Evolutionary conservation across 345 rosid species (phyloP).

Genomic region (Clarkia xantiana): DNA sequence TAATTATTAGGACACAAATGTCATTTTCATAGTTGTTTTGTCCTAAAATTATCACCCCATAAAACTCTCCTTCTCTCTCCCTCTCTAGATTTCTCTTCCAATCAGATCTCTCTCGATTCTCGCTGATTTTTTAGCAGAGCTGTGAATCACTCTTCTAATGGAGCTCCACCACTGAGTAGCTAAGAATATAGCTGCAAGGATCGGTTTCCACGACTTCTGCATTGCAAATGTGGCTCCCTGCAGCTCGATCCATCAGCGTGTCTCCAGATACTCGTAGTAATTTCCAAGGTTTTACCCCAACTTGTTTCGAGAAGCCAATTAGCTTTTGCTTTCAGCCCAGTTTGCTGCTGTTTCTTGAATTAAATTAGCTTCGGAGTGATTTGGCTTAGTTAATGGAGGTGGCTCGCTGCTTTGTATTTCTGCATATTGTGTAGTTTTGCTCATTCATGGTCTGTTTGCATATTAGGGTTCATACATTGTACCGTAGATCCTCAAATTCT

Average conservation of each 20-base stretch:
- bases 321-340: no score
- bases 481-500: no score
- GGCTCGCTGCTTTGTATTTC: no score
- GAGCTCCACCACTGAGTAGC: not conserved
- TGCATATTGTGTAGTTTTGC: no score
- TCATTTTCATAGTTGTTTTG: slow-evolving; percentile 11
- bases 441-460: no score
- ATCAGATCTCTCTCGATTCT: slow-evolving; percentile 12
- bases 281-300: no score
- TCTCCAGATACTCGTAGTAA: not conserved
- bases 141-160: not conserved
- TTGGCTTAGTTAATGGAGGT: no score
- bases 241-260: slow-evolving; percentile 2
- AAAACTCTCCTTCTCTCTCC: not conserved
- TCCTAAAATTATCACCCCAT: slow-evolving; percentile 4
- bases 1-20: slow-evolving; percentile 4
- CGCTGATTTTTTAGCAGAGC: slow-evolving; percentile 5
- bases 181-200: not conserved
- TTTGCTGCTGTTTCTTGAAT: no score
- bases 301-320: no score
- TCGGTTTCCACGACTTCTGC: not conserved
- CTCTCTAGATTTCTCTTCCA: slow-evolving; percentile 17
- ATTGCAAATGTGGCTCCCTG: slow-evolving; percentile 1
- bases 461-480: no score
- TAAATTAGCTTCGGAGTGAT: no score